Conservation (phyloP, 768 basidiomycete species). For the Auricularia sp. region DNA sequence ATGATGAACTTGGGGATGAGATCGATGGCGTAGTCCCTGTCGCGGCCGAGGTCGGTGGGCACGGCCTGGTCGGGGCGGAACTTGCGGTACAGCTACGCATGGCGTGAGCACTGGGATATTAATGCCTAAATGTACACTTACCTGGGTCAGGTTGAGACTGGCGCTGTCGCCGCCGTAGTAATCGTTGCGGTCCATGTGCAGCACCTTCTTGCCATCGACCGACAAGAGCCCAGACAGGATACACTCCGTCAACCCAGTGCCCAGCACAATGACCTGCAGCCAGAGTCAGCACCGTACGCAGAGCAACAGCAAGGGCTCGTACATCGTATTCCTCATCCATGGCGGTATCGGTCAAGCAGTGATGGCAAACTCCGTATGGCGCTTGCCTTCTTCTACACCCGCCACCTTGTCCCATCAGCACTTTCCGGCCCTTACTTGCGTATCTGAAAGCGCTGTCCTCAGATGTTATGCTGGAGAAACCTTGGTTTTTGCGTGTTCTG, state of each 20-base stretch:
- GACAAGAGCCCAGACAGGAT: slow-evolving; percentile 95
- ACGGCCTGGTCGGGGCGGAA: slow-evolving; percentile 72
- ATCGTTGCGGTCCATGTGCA: slow-evolving; percentile 98
- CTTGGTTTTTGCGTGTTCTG: too few species aligned
- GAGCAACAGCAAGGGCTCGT: slow-evolving; percentile 11
- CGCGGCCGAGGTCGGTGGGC: slow-evolving; percentile 82
- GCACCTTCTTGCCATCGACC: slow-evolving; percentile 99
- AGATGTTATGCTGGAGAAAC: too few species aligned
- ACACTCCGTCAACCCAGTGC: slow-evolving; percentile 97
- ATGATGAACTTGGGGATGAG: slow-evolving; percentile 99
- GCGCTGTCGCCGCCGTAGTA: slow-evolving; percentile 98
- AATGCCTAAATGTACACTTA: slow-evolving; percentile 23
- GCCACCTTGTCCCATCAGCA: too few species aligned
- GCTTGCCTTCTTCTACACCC: neutral
- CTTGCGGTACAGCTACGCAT: slow-evolving; percentile 80
- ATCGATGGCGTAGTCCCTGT: slow-evolving; percentile 96
- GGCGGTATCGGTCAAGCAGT: slow-evolving; percentile 14
- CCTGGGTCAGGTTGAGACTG: slow-evolving; percentile 95
- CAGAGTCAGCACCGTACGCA: neutral
- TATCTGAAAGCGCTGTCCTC: too few species aligned
- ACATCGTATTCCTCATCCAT: slow-evolving; percentile 99
- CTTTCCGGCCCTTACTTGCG: too few species aligned
- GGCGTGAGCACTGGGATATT: slow-evolving; percentile 2
- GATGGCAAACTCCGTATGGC: neutral
- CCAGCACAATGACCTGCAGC: slow-evolving; percentile 78